A percentile compares a stretch with the other conserved stretches of the same genome.
These are phyloP conservation scores for Venturia aucupariae DNA, from an alignment of 2,329 filamentous ascomycete genomes.

Conservation along the genomic window DNA sequence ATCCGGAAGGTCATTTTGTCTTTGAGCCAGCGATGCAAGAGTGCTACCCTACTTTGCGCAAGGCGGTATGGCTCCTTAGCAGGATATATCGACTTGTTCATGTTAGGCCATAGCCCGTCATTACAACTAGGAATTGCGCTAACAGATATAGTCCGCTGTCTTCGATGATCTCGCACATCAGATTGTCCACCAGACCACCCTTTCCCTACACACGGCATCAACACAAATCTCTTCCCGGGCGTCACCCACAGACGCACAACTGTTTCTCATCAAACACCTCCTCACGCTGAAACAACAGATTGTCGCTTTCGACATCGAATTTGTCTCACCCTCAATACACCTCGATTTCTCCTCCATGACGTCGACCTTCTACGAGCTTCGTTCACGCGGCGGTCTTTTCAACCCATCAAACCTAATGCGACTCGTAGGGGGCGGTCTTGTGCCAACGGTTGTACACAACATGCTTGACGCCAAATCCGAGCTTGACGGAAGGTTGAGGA, in stretches of 20 bases:
- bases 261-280: conserved; percentile 92
- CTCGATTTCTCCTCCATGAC: conserved; percentile 59
- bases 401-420: conserved; percentile 54
- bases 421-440: conserved; percentile 43
- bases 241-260: conserved; percentile 64
- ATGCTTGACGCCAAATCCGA: conserved; percentile 64
- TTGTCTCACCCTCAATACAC: conserved; percentile 54
- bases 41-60: conserved; percentile 59
- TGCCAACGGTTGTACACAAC: conserved; percentile 59
- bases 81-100: conserved; percentile 63
- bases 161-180: conserved; percentile 66
- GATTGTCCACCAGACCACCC: conserved; percentile 84
- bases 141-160: conserved; percentile 46
- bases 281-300: conserved; percentile 94
- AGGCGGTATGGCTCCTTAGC: conserved; percentile 59
- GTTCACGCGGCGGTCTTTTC: conserved; percentile 55
- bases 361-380: conserved; percentile 58
- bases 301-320: conserved; percentile 88
- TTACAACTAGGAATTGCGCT: conserved; percentile 4
- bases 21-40: conserved; percentile 47
- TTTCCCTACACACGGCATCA: conserved; percentile 71
- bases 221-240: conserved; percentile 56
- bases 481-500: conserved; percentile 52
- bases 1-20: conserved; percentile 41
- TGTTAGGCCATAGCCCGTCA: conserved; percentile 29